Evolutionary conservation across 257 asterid genomes (phyloP), one percentile per base, ranked within the genome.

Genomic region (Rauvolfia tetraphylla): DNA sequence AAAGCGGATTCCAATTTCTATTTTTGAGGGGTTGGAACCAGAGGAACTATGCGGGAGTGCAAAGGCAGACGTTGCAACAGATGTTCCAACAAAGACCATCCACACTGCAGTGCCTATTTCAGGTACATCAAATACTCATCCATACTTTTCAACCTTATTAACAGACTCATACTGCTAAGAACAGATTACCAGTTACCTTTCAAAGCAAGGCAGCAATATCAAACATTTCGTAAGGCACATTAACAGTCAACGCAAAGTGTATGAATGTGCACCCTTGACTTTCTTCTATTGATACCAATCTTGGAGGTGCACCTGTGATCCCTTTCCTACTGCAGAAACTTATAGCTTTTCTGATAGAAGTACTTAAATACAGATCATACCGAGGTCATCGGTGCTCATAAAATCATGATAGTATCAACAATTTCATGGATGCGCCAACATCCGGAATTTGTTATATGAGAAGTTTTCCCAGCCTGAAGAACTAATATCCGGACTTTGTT

Each of bases 41-140:
- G 85, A 76, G 72, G 87, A 79, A 78, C 36, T 39, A 10, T 70
- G 46, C 38, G 74, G 76, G 61, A 76, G 74, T 71, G 75, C 69
- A 54, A 78, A 82, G 10, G 89, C 57, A 77, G 76, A 66, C 22
- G 15, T 53, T 69, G 67, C 72, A 69, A 62, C 41, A 73, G 82
- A 81, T 63, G 87, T 75, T 62, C 75, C 79, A 79, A 72, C 78
- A 5, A 75, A 81, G 41, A 54, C 71, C 3, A 84, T 86, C 34
- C 89, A 88, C 73, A 77, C 91, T 51, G 96, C 93, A 44, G 86
- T 81, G 74, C 93, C 97, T 38, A 85, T 88, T 57, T 90, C 97
- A 88, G 97, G 97, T 91, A 82, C 11, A 7, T 12, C 44, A 36
- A 39, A 44, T 48, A 73, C 56, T 14, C 58, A 62, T 63, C 58